A percentile compares a stretch with the other conserved stretches of the same genome.
These are phyloP conservation scores for Chaetothyriales sp. DNA, from an alignment of 2,329 filamentous ascomycete species.

Conservation along the genomic window DNA sequence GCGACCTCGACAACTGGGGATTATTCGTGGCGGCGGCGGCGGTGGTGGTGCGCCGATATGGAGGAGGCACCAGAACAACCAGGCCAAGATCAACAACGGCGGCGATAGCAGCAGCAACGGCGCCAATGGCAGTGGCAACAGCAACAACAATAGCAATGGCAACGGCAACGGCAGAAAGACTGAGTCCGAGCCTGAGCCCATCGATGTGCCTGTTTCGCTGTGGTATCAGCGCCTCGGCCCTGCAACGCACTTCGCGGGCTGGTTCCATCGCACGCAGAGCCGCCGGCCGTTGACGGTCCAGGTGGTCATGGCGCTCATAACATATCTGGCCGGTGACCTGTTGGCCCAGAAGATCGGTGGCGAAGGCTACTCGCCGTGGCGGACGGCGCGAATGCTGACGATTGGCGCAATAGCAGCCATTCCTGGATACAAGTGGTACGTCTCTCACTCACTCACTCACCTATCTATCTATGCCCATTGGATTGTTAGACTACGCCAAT, in stretches of 20 bases:
- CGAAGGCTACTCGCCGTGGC: slow-evolving; percentile 48
- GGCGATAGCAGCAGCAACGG: background rate
- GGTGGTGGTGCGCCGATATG: background rate
- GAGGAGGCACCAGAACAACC: background rate
- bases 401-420: slow-evolving; percentile 63
- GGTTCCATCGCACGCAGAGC: slow-evolving; percentile 44
- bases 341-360: slow-evolving; percentile 19
- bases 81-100: background rate
- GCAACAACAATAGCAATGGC: background rate
- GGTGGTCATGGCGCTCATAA: slow-evolving; percentile 56
- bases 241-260: slow-evolving; percentile 16
- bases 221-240: slow-evolving; percentile 18
- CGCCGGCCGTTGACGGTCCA: slow-evolving; percentile 66
- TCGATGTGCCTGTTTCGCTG: slow-evolving; percentile 14
- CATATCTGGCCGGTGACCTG: slow-evolving; percentile 47
- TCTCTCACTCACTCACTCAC: background rate
- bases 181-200: slow-evolving; percentile 3
- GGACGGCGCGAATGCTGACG: slow-evolving; percentile 55
- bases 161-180: background rate
- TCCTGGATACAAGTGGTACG: slow-evolving; percentile 68
- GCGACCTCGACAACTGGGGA: background rate
- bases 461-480: too few relatives aligned
- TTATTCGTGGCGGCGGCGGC: background rate
- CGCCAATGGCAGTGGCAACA: background rate
- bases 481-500: too few relatives aligned